Conservation (phyloP, 352 stramenopile genomes). For the Phytophthora hybrid region DNA sequence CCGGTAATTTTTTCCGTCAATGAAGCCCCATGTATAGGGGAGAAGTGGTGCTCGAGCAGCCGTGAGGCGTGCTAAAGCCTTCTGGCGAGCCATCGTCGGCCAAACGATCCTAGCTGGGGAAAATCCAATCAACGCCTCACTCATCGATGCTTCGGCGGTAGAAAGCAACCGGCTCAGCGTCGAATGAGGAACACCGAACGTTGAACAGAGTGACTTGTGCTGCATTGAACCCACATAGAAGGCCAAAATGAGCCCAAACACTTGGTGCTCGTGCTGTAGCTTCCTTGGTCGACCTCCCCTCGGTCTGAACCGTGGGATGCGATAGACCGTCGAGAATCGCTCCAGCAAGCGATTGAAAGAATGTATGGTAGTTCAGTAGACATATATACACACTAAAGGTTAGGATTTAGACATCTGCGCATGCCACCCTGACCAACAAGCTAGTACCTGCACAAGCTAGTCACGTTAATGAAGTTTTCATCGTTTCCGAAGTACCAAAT, state of each 20-base stretch:
- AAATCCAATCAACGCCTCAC: not conserved
- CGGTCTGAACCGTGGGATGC: not conserved
- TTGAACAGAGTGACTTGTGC: not conserved
- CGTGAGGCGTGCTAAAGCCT: not conserved
- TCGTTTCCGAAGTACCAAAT: not conserved
- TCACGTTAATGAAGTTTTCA: not conserved
- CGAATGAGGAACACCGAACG: slow-evolving; percentile 12
- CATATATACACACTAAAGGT: not conserved
- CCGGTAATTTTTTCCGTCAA: slow-evolving; percentile 4
- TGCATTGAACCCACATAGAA: slow-evolving; percentile 31
- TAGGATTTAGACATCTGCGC: not conserved
- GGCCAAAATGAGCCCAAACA: slow-evolving; percentile 20
- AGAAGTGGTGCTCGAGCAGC: slow-evolving; percentile 14
- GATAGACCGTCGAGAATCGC: not conserved
- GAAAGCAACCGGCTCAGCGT: slow-evolving; percentile 12
- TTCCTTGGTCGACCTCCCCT: slow-evolving; percentile 19
- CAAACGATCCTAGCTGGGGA: slow-evolving; percentile 8
- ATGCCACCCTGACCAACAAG: not conserved
- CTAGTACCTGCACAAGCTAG: not conserved
- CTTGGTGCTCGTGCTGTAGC: slow-evolving; percentile 22
- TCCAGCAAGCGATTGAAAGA: slow-evolving; percentile 1
- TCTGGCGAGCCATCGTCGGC: not conserved
- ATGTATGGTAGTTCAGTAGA: not conserved
- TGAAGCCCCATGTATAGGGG: slow-evolving; percentile 5
- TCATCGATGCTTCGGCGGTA: not conserved